phyloP scores from a whole-genome alignment of 345 rosid genomes.

The Syzygium oleosum region DNA sequence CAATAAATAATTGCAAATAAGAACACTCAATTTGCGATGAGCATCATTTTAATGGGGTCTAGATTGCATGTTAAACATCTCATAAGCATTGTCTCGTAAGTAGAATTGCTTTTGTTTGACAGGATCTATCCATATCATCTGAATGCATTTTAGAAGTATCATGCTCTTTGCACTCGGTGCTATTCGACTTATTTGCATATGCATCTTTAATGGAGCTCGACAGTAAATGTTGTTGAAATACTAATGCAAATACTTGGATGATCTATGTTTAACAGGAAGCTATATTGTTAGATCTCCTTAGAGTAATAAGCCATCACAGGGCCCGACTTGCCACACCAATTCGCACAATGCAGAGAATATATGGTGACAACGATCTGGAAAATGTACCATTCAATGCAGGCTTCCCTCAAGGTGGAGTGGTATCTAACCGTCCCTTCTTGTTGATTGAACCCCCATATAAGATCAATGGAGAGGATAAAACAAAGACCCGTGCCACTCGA shows the following conservation, averaged over 20 bases:
- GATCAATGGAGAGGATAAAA: conserved; percentile 53
- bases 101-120: not conserved
- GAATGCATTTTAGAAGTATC: not conserved
- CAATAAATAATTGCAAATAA: not conserved
- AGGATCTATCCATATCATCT: not conserved
- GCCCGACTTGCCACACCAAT: conserved; percentile 94
- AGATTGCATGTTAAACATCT: not conserved
- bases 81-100: not conserved
- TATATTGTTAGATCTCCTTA: conserved; percentile 78
- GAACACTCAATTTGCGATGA: not conserved
- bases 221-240: not conserved
- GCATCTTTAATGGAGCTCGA: not conserved
- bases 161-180: not conserved
- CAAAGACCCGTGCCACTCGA: conserved; percentile 22
- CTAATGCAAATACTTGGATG: not conserved
- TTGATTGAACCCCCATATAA: conserved; percentile 71
- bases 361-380: conserved; percentile 64
- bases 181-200: not conserved
- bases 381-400: conserved; percentile 47
- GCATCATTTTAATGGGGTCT: not conserved
- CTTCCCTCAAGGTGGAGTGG: conserved; percentile 39
- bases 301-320: conserved; percentile 79
- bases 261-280: conserved; percentile 55
- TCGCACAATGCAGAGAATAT: conserved; percentile 74
- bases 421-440: conserved; percentile 46